phyloP scores from a whole-genome alignment of 2,329 filamentous ascomycete species.

The Verticillium isaacii region DNA sequence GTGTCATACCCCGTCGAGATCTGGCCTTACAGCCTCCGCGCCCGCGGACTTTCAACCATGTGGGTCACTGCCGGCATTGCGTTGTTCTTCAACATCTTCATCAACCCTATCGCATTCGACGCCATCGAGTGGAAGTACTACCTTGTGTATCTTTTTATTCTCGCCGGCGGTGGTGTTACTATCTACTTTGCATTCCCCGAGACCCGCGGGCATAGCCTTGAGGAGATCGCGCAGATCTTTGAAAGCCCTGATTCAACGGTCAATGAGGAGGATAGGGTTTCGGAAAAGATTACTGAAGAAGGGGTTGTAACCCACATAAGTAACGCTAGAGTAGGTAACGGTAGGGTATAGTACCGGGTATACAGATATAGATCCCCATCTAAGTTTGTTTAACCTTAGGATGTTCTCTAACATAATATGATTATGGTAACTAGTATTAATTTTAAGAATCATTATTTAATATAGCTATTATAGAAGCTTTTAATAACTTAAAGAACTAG shows the following conservation, averaged over 20 bases:
- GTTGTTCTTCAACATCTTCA: constrained; percentile 21
- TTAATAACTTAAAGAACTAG: too few species aligned
- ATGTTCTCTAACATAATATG: too few species aligned
- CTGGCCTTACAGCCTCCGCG: constrained; percentile 14
- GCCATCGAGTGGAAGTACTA: constrained; percentile 37
- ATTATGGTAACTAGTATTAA: too few species aligned
- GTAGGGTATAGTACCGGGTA: not conserved
- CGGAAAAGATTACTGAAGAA: not conserved
- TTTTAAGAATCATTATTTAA: too few species aligned
- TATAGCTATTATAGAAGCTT: too few species aligned
- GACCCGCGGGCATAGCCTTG: constrained; percentile 29
- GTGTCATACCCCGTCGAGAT: constrained; percentile 23
- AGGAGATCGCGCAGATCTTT: constrained; percentile 21
- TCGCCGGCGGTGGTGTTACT: constrained; percentile 9
- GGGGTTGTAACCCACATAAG: not conserved
- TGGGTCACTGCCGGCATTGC: constrained; percentile 2
- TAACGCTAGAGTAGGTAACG: not conserved
- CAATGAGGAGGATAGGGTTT: not conserved
- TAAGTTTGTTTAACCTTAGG: too few species aligned
- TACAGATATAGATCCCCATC: too few species aligned
- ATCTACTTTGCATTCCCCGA: constrained; percentile 25
- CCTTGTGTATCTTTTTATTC: constrained; percentile 32
- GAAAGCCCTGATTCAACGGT: not conserved
- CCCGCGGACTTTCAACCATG: constrained; percentile 2
- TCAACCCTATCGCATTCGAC: constrained; percentile 36